Conservation (phyloP, 1,284 basidiomycete genomes). For the Omphalotus olearius region DNA sequence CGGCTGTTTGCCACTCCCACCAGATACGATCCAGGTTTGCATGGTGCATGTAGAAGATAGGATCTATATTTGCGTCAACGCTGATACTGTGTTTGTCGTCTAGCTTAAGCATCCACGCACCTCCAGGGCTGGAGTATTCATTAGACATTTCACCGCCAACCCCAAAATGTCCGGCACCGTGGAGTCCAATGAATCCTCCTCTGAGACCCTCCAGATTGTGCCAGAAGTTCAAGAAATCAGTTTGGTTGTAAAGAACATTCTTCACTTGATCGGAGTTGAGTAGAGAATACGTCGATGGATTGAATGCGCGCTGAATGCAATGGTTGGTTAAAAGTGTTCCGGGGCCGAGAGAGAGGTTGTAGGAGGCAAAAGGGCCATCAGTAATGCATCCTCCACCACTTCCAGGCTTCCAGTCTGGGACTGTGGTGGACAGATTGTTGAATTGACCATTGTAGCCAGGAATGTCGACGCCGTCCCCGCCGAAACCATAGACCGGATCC, state of each 20-base stretch:
- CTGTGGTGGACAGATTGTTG: slow-evolving; percentile 16
- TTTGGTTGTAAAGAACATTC: slow-evolving; percentile 18
- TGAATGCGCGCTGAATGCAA: slow-evolving; percentile 28
- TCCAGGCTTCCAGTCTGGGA: slow-evolving; percentile 9
- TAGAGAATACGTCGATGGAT: slow-evolving; percentile 17
- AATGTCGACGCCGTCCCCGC: slow-evolving; percentile 26
- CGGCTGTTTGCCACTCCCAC: slow-evolving; percentile 21
- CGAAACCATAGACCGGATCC: slow-evolving; percentile 28
- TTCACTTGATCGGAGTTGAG: slow-evolving; percentile 22
- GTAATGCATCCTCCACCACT: slow-evolving; percentile 25
- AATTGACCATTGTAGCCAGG: slow-evolving; percentile 19
- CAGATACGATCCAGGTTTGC: slow-evolving; percentile 24
- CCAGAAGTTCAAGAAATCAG: slow-evolving; percentile 29
- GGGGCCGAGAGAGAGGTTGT: slow-evolving; percentile 29
- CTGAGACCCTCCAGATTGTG: slow-evolving; percentile 28
- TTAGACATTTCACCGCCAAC: slow-evolving; percentile 33
- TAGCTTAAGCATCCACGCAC: slow-evolving; percentile 16
- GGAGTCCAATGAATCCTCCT: slow-evolving; percentile 7
- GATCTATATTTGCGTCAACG: slow-evolving; percentile 13
- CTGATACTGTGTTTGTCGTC: not conserved
- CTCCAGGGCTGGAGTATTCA: slow-evolving; percentile 31
- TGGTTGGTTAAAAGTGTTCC: slow-evolving; percentile 27
- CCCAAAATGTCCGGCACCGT: slow-evolving; percentile 30
- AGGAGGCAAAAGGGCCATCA: slow-evolving; percentile 30
- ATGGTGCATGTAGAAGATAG: slow-evolving; percentile 25